Percentiles rank a stretch among this genome's conserved stretches.
These are phyloP conservation scores for Starmerella gropengiesseri DNA, from an alignment of 805 yeast genomes.

Conservation along the genomic window DNA sequence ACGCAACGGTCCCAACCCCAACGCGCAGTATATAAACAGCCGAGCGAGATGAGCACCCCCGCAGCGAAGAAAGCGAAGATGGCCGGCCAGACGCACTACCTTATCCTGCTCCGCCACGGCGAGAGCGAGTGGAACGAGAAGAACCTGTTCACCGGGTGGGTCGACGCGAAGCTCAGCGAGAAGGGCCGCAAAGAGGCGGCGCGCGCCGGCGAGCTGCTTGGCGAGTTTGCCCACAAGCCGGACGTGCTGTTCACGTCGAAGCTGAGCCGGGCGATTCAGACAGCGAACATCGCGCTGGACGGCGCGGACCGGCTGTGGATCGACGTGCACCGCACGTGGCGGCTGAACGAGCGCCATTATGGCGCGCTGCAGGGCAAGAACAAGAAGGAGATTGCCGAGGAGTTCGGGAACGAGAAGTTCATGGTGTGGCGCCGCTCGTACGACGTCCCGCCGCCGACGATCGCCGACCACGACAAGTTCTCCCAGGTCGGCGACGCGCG, in stretches of 20 bases:
- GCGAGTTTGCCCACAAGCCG: slow-evolving; percentile 74
- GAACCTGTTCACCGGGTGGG: slow-evolving; percentile 99
- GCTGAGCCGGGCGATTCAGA: slow-evolving; percentile 89
- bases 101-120: slow-evolving; percentile 95
- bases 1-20: slow-evolving; percentile 2
- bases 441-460: slow-evolving; percentile 91
- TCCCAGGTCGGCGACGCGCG: slow-evolving; percentile 80
- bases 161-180: slow-evolving; percentile 76
- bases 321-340: slow-evolving; percentile 92
- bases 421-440: slow-evolving; percentile 95
- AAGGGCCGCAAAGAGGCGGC: slow-evolving; percentile 83
- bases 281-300: slow-evolving; percentile 89
- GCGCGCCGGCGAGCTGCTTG: slow-evolving; percentile 85
- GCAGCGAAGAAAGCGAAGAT: slow-evolving; percentile 14
- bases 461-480: slow-evolving; percentile 65
- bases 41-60: slow-evolving; percentile 6
- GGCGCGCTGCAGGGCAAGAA: slow-evolving; percentile 98
- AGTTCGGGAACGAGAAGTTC: slow-evolving; percentile 86
- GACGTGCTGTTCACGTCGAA: slow-evolving; percentile 84
- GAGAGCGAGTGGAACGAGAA: slow-evolving; percentile 98
- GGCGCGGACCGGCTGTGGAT: slow-evolving; percentile 81
- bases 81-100: slow-evolving; percentile 36
- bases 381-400: slow-evolving; percentile 82
- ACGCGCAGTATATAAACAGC: slow-evolving; percentile 4
- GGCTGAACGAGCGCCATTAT: slow-evolving; percentile 97